Conservation (phyloP, 257 asterid species). For the Penstemon barbatus region DNA sequence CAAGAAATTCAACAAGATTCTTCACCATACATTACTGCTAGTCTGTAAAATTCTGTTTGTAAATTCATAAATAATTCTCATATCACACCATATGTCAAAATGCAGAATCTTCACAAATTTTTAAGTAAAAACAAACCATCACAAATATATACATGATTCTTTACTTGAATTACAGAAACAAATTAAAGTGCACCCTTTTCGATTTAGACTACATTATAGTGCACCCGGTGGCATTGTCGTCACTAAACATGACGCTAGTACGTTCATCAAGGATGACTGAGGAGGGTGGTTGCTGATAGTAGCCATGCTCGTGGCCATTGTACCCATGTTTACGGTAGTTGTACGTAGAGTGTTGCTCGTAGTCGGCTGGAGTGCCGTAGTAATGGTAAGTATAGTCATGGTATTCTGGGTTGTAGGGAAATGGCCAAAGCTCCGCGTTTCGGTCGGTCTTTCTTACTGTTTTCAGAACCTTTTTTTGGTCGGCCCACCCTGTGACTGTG, state of each 20-base stretch:
- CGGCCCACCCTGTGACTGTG: conserved; percentile 64
- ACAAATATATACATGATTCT: too few relatives aligned
- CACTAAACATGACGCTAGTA: conserved; percentile 57
- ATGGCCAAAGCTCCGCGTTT: conserved; percentile 74
- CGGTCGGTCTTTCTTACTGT: conserved; percentile 58
- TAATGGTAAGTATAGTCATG: conserved; percentile 47
- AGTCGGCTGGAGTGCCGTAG: conserved; percentile 28
- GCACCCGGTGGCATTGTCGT: conserved; percentile 69
- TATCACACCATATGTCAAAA: too few relatives aligned
- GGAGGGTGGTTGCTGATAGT: conserved; percentile 54
- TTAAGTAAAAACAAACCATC: too few relatives aligned
- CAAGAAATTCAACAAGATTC: conserved; percentile 60
- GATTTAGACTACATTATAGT: conserved; percentile 50
- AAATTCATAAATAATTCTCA: not conserved
- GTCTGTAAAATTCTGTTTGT: conserved; percentile 36
- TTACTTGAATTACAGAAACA: too few relatives aligned
- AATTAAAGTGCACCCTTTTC: not conserved
- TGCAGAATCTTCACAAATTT: too few relatives aligned
- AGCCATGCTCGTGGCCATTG: conserved; percentile 57
- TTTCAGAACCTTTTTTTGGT: conserved; percentile 58
- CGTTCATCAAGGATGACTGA: conserved; percentile 37
- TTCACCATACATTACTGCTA: conserved; percentile 52
- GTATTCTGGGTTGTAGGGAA: conserved; percentile 66
- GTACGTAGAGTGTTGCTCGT: conserved; percentile 41
- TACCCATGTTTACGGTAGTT: conserved; percentile 62